Percentiles rank a stretch among this genome's conserved stretches.
Conservation (phyloP, 2,329 filamentous ascomycete species). For the Triangularia setosa region DNA sequence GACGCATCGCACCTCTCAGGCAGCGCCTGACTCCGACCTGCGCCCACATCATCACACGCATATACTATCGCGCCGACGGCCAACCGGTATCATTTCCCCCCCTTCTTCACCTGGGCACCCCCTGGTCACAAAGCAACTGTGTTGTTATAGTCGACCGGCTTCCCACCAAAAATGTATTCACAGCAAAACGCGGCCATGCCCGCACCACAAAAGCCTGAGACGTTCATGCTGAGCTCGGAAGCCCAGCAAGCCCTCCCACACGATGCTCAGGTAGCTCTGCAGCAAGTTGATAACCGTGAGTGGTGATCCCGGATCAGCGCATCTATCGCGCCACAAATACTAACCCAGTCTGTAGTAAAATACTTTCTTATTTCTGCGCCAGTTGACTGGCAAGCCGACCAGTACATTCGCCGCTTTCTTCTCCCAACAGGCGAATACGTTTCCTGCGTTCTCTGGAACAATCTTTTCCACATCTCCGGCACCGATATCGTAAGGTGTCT, state of each 20-base stretch:
- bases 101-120: constrained; percentile 9
- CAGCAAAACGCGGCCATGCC: constrained; percentile 78
- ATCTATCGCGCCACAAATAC: not conserved
- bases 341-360: constrained; percentile 65
- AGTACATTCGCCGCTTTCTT: constrained; percentile 93
- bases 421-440: constrained; percentile 98
- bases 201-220: constrained; percentile 93
- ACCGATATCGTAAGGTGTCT: constrained; percentile 98
- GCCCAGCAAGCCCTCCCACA: constrained; percentile 94
- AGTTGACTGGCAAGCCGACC: constrained; percentile 94
- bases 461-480: constrained; percentile 97
- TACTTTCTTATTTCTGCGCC: constrained; percentile 99
- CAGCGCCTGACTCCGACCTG: constrained; percentile 23
- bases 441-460: constrained; percentile 98
- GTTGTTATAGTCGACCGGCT: constrained; percentile 22
- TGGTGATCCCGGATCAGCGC: constrained; percentile 24
- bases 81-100: not conserved
- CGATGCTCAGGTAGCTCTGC: constrained; percentile 92
- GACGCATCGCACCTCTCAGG: constrained; percentile 20
- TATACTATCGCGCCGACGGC: not conserved
- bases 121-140: constrained; percentile 24
- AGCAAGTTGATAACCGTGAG: constrained; percentile 97
- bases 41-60: not conserved
- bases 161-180: constrained; percentile 58
- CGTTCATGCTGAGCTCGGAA: constrained; percentile 96